Conservation (phyloP, 2,329 filamentous ascomycete species). For the Phialemoniopsis sp. region DNA sequence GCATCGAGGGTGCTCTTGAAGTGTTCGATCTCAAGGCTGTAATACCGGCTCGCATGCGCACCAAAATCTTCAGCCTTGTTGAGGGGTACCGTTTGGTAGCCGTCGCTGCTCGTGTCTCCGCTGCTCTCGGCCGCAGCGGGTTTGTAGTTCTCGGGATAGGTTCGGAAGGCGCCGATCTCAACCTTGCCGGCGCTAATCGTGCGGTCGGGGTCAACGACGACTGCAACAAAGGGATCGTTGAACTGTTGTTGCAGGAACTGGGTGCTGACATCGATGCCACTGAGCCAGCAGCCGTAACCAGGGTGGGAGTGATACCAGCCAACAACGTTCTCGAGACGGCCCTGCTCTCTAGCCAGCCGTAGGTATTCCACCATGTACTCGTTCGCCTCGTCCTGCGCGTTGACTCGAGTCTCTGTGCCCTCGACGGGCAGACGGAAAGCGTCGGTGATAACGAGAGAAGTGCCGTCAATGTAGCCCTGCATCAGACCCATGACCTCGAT, state of each 20-base stretch:
- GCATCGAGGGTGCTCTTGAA: slow-evolving; percentile 92
- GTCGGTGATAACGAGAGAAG: slow-evolving; percentile 88
- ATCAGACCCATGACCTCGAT: slow-evolving; percentile 98
- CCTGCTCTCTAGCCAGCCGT: slow-evolving; percentile 70
- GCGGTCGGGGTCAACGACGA: slow-evolving; percentile 94
- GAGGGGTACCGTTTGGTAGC: slow-evolving; percentile 78
- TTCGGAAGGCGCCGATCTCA: slow-evolving; percentile 95
- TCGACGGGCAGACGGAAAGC: slow-evolving; percentile 92
- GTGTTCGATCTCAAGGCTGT: slow-evolving; percentile 84
- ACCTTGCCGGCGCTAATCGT: slow-evolving; percentile 94
- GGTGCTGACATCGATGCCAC: slow-evolving; percentile 90
- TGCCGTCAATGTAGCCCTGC: slow-evolving; percentile 86
- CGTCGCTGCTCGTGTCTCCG: slow-evolving; percentile 37
- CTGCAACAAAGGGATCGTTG: slow-evolving; percentile 87
- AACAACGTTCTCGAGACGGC: slow-evolving; percentile 81
- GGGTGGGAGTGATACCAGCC: slow-evolving; percentile 99
- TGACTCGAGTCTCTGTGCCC: slow-evolving; percentile 96
- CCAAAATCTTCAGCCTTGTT: slow-evolving; percentile 95
- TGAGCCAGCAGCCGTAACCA: slow-evolving; percentile 97
- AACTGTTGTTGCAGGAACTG: slow-evolving; percentile 81
- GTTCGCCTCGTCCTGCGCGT: slow-evolving; percentile 92
- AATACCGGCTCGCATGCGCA: slow-evolving; percentile 86
- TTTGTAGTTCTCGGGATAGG: slow-evolving; percentile 74
- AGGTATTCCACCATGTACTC: slow-evolving; percentile 94
- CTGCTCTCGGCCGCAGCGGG: slow-evolving; percentile 21